Percentiles rank a stretch among this genome's conserved stretches.
Conservation (phyloP, 2,329 filamentous ascomycete species). For the Pseudogymnoascus sp. region DNA sequence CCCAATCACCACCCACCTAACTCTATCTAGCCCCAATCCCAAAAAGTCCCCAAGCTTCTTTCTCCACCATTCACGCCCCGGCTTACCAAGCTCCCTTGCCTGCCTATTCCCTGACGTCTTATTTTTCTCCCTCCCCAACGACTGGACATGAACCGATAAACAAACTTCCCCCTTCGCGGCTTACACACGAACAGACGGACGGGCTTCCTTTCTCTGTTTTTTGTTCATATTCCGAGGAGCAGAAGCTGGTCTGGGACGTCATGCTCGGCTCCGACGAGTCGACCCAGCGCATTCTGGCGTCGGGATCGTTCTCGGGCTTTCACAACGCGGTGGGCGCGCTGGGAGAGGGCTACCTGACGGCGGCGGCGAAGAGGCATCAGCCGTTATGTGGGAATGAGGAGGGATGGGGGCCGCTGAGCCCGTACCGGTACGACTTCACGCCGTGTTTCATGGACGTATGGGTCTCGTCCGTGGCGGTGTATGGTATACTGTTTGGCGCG, state of each 20-base stretch:
- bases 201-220: background rate
- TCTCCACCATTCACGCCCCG: constrained; percentile 1
- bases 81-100: constrained; percentile 6
- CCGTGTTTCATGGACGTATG: constrained; percentile 95
- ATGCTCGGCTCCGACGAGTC: constrained; percentile 15
- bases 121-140: background rate
- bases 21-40: background rate
- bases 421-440: constrained; percentile 84
- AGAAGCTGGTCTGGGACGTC: constrained; percentile 10
- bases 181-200: background rate
- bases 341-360: constrained; percentile 53
- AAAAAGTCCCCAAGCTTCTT: constrained; percentile 4
- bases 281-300: constrained; percentile 31
- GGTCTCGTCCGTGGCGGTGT: constrained; percentile 69
- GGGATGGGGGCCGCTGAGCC: constrained; percentile 92
- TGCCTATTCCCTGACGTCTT: constrained; percentile 6
- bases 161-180: background rate
- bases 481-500: constrained; percentile 70
- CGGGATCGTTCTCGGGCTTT: constrained; percentile 56
- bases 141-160: background rate
- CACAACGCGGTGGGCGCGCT: constrained; percentile 41
- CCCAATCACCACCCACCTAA: constrained; percentile 2
- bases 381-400: constrained; percentile 82
- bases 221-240: background rate
- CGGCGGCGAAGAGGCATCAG: constrained; percentile 40